Conservation (phyloP, 2,329 filamentous ascomycete species). For the Microsporum canis region DNA sequence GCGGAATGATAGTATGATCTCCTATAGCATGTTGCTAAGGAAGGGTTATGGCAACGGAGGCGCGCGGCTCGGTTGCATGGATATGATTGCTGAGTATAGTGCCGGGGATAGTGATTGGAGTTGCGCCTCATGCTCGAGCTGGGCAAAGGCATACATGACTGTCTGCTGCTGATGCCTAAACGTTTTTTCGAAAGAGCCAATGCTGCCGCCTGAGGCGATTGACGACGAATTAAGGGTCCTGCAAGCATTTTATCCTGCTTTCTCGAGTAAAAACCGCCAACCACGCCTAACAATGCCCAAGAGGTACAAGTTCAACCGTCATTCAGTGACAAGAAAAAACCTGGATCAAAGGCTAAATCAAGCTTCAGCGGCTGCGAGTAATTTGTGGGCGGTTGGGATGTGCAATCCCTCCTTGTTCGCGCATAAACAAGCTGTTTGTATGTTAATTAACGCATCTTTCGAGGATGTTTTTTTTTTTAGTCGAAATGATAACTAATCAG, state of each 20-base stretch:
- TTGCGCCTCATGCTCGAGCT: conserved; percentile 39
- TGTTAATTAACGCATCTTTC: neutral
- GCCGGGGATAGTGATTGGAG: conserved; percentile 51
- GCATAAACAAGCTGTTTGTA: neutral
- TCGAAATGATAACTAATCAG: neutral
- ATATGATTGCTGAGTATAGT: conserved; percentile 14
- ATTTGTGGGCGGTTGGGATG: neutral
- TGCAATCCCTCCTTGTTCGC: neutral
- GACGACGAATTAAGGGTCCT: neutral
- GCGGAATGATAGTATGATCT: conserved; percentile 48
- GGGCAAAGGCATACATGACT: neutral
- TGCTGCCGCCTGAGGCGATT: neutral
- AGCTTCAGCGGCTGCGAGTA: neutral
- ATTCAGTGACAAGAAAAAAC: too few species aligned
- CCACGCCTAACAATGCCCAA: neutral
- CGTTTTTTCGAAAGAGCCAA: neutral
- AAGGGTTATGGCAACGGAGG: neutral
- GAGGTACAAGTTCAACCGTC: neutral
- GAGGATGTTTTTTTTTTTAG: neutral
- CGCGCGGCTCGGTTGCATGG: neutral
- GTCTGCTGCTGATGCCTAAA: neutral
- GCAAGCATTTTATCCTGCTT: neutral
- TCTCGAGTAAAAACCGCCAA: neutral
- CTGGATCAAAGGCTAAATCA: neutral
- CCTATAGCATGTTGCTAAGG: neutral